Base-by-base conservation (phyloP, 441 rosid genomes). In the Aquilaria agallochum region DNA sequence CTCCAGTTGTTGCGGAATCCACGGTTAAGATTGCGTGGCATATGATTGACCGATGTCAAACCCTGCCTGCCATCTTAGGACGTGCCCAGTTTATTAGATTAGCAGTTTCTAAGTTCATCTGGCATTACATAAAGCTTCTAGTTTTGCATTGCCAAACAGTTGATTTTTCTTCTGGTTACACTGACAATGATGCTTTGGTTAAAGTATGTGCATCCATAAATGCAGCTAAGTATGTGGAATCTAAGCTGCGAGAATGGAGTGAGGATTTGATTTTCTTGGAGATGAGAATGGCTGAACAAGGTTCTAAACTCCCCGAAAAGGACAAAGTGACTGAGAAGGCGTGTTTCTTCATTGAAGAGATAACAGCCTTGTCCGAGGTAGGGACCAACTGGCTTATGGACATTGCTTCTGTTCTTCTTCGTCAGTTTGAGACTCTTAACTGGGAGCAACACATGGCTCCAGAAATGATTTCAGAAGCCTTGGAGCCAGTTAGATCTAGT, bases 361-460 rank as follows among this genome's bases (percentile, higher is more conserved):
- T 88, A 33, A 83, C 75, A 54, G 58, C 79, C 65, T 78, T 88
- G 69, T 69, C 67, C 42, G 92, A 91, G 62, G 74, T 86, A 8
- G 80, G 80, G 72, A 86, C 83, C 31, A 85, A 81, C 72, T 86
- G 86, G 96, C 86, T 88, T 33, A 58, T 88, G 86, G 92, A 91
- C 68, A 70, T 86, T 13, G 76, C 83, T 55, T 64, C 80, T 48
- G 64, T 58, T 31, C 76, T 82, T 61, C 90, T 88, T 49, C 80
- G 71, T 54, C 78, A 82, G 60, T 88, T 86, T 15, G 97, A 88
- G 67, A 71, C 69, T 65, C 89, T 72, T 50, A 78, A 82, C 46
- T 58, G 72, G 53, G 76, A 69, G 42, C 70, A 65, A 2, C 55
- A 53, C 58, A 32, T 9, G 20, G 57, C 64, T 7, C 31, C 60